A percentile compares a stretch with the other conserved stretches of the same genome.
Evolutionary conservation across 1,139 yeast species (phyloP).

Genomic region (Geotrichum histeridarum): DNA sequence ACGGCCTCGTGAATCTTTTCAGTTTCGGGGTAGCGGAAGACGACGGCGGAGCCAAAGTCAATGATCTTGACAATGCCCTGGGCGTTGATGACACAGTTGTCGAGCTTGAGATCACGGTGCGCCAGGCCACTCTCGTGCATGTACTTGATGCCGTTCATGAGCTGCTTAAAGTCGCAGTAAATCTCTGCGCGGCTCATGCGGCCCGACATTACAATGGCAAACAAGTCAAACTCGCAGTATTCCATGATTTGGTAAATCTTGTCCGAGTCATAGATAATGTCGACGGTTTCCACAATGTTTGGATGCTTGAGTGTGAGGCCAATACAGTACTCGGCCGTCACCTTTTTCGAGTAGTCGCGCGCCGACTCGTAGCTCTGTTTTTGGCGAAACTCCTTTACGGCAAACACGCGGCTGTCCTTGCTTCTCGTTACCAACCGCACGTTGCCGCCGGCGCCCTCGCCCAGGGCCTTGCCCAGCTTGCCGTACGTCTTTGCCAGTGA

Average conservation of each 20-base stretch:
- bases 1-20: conserved; percentile 74
- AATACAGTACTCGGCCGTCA: conserved; percentile 92
- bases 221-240: conserved; percentile 86
- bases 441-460: conserved; percentile 96
- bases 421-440: conserved; percentile 70
- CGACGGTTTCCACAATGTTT: conserved; percentile 84
- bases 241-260: conserved; percentile 91
- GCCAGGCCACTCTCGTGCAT: conserved; percentile 84
- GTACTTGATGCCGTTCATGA: conserved; percentile 74
- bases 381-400: conserved; percentile 86
- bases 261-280: conserved; percentile 83
- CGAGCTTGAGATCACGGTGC: conserved; percentile 87
- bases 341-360: conserved; percentile 86
- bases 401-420: conserved; percentile 68
- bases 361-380: conserved; percentile 70
- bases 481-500: conserved; percentile 73
- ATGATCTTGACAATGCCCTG: conserved; percentile 85
- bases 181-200: conserved; percentile 83
- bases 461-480: conserved; percentile 77
- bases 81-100: conserved; percentile 83
- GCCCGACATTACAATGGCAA: conserved; percentile 93
- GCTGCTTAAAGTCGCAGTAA: conserved; percentile 86
- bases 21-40: conserved; percentile 84
- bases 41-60: conserved; percentile 94
- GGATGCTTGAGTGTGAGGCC: conserved; percentile 89